Conservation (phyloP, 140 eudicot species). For the Oenanthe javanica region DNA sequence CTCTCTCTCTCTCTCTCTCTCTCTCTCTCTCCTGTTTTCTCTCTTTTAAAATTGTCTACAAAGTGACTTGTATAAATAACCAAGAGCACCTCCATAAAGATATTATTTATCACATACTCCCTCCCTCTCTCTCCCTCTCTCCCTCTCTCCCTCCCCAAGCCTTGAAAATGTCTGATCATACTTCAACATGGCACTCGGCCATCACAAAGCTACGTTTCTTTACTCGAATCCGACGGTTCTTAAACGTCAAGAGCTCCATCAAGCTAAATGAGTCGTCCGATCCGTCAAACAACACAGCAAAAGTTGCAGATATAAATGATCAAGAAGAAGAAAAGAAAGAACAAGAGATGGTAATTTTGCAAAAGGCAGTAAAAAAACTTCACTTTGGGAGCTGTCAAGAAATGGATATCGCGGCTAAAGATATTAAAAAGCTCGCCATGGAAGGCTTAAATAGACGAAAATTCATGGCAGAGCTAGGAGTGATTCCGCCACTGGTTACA, state of each 20-base stretch:
- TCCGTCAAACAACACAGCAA: neutral
- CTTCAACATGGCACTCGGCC: constrained; percentile 39
- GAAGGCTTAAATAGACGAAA: constrained; percentile 43
- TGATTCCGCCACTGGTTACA: constrained; percentile 76
- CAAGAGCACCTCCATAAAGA: constrained; percentile 11
- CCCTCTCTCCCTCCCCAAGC: neutral
- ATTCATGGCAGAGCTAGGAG: constrained; percentile 85
- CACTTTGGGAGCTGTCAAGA: constrained; percentile 85
- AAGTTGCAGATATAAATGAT: neutral
- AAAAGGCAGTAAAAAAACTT: constrained; percentile 71
- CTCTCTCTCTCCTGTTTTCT: constrained; percentile 20
- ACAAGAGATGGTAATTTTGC: constrained; percentile 26
- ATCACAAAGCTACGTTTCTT: constrained; percentile 39
- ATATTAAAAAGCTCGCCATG: constrained; percentile 51
- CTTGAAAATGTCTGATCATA: constrained; percentile 34
- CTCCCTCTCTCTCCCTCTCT: constrained; percentile 15
- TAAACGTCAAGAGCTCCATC: constrained; percentile 24
- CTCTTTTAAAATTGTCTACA: constrained; percentile 17
- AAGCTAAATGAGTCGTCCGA: constrained; percentile 22
- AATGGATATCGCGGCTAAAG: constrained; percentile 54
- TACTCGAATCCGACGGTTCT: constrained; percentile 39
- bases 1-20: neutral
- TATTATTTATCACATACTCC: constrained; percentile 11
- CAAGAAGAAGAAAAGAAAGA: constrained; percentile 12
- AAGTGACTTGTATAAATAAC: neutral